A percentile compares a stretch with the other conserved stretches of the same genome.
Conservation (phyloP, 345 rosid genomes). For the Gossypium anomalum region DNA sequence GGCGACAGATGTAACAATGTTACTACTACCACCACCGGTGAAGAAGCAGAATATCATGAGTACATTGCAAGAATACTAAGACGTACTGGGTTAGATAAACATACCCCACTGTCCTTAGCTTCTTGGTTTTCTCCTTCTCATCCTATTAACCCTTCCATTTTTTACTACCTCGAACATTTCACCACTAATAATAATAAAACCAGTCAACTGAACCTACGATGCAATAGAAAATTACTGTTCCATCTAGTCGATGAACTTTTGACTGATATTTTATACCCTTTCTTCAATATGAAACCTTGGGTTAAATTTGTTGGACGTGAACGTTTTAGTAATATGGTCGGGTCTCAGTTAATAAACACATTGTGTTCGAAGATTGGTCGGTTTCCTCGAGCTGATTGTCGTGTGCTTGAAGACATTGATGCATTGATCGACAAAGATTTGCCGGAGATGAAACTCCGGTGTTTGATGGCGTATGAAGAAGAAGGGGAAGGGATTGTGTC, state of each 20-base stretch:
- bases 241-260: conserved; percentile 62
- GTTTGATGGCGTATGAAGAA: conserved; percentile 28
- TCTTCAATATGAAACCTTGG: conserved; percentile 50
- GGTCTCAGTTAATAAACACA: conserved; percentile 36
- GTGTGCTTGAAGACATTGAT: conserved; percentile 64
- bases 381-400: conserved; percentile 52
- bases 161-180: conserved; percentile 51
- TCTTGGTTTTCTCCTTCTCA: conserved; percentile 64
- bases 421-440: conserved; percentile 51
- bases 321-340: conserved; percentile 16
- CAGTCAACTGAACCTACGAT: conserved; percentile 33
- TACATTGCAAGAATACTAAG: conserved; percentile 55
- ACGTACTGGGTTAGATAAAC: conserved; percentile 47
- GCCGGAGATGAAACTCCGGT: conserved; percentile 23
- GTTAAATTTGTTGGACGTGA: not conserved
- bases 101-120: conserved; percentile 41
- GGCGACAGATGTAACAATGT: conserved; percentile 22
- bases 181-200: conserved; percentile 12
- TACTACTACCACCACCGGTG: conserved; percentile 7
- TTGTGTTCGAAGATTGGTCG: conserved; percentile 31
- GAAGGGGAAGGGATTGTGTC: conserved; percentile 51
- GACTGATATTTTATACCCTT: conserved; percentile 50
- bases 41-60: conserved; percentile 33
- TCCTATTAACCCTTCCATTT: conserved; percentile 66
- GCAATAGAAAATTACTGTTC: conserved; percentile 66